Base-by-base conservation (phyloP, 139 green algal species). In the Chlorella ohadii region DNA sequence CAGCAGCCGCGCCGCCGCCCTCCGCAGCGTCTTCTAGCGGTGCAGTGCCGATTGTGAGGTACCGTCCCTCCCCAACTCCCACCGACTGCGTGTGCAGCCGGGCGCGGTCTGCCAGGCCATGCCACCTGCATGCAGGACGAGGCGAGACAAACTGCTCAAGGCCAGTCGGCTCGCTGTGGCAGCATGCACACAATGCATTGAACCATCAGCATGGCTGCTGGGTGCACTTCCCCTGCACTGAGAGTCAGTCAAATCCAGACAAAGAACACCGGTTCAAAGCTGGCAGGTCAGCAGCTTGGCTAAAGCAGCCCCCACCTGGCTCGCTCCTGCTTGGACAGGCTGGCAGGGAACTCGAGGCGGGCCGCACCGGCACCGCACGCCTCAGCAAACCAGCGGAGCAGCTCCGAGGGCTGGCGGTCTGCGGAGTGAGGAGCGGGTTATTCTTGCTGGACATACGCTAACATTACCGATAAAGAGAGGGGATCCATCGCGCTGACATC, bases 241-340 rank as follows among this genome's bases (percentile, higher is more conserved):
- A n/a, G n/a, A n/a, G n/a, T n/a, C n/a, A n/a, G n/a, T n/a, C n/a
- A n/a, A n/a, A n/a, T n/a, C n/a, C n/a, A n/a, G n/a, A n/a, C n/a
- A n/a, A n/a, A n/a, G n/a, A n/a, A n/a, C n/a, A n/a, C n/a, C n/a
- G n/a, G n/a, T n/a, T n/a, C n/a, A n/a, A n/a, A n/a, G n/a, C n/a
- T n/a, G n/a, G n/a, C n/a, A n/a, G n/a, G n/a, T n/a, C n/a, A n/a
- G n/a, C n/a, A n/a, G n/a, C n/a, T n/a, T n/a, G n/a, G n/a, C n/a
- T 51, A 51, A 51, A 59, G 51, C 51, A 23, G 70, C 70, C 56
- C 39, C 28, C 88, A 91, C 13, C 28, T 59, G 9, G 88, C 85
- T 27, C 88, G 79, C 83, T 91, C 72, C 38, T 34, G 39, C 75
- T 91, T 91, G 44, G 71, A 87, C 33, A 90, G 72, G 16, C 56